A percentile compares a stretch with the other conserved stretches of the same genome.
Conservation (phyloP, 1,284 basidiomycete genomes). For the Cutaneotrichosporon sp. region DNA sequence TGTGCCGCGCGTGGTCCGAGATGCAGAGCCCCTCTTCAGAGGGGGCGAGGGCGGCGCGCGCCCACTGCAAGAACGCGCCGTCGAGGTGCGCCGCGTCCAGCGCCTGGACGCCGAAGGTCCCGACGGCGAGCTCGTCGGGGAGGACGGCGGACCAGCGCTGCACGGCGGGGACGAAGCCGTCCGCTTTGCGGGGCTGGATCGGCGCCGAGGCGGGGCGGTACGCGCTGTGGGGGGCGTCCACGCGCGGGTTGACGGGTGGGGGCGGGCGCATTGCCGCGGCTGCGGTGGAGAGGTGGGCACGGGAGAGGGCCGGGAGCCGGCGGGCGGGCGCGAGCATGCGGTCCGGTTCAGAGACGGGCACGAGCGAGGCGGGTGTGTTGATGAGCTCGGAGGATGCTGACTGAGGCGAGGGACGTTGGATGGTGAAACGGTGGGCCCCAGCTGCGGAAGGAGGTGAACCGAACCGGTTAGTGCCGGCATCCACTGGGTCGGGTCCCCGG, state of each 20-base stretch:
- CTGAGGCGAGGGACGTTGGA: too few relatives aligned
- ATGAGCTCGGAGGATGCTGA: background rate
- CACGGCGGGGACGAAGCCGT: conserved; percentile 8
- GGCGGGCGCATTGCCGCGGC: background rate
- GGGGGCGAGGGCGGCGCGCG: background rate
- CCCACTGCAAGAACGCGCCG: conserved; percentile 8
- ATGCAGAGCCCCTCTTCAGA: conserved; percentile 5
- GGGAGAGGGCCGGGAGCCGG: background rate
- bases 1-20: conserved; percentile 16
- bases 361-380: background rate
- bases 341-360: background rate
- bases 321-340: background rate
- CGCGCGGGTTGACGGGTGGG: conserved; percentile 3
- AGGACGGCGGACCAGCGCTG: conserved; percentile 16
- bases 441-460: too few relatives aligned
- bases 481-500: background rate
- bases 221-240: background rate
- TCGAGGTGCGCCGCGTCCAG: background rate
- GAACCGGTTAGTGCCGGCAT: background rate
- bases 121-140: conserved; percentile 6
- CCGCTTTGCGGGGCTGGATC: conserved; percentile 7
- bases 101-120: conserved; percentile 11
- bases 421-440: too few relatives aligned
- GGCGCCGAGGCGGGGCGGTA: background rate
- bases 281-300: background rate